phyloP scores from a whole-genome alignment of 371 early-diverging fungal genomes.

The Amoeboradix gromovi region DNA sequence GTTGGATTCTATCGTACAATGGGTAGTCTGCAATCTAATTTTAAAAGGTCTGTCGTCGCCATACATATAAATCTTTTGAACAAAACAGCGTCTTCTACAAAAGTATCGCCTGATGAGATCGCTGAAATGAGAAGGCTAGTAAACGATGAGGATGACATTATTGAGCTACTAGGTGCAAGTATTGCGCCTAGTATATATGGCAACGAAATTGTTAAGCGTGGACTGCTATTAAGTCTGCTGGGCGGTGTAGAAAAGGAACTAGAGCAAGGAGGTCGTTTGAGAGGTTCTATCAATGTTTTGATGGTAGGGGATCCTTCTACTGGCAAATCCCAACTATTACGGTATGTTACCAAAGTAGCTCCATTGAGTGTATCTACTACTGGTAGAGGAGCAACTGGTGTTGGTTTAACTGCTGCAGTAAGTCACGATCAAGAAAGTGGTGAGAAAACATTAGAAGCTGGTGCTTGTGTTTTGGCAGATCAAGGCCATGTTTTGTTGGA shows the following conservation, averaged over 20 bases:
- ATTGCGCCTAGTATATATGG: constrained; percentile 94
- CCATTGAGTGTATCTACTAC: constrained; percentile 79
- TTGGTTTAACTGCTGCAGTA: constrained; percentile 87
- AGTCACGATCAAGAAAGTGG: constrained; percentile 54
- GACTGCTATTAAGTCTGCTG: constrained; percentile 63
- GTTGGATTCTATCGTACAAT: constrained; percentile 80
- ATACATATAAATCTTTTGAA: background rate
- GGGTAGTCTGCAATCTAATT: constrained; percentile 34
- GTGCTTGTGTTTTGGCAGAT: constrained; percentile 98
- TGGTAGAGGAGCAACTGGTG: constrained; percentile 87
- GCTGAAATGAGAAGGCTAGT: background rate
- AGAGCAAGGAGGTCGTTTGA: constrained; percentile 70
- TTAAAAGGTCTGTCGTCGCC: background rate
- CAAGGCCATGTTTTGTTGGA: constrained; percentile 89
- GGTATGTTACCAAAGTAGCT: constrained; percentile 57
- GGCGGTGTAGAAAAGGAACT: constrained; percentile 87
- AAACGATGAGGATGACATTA: constrained; percentile 23
- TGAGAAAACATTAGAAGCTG: constrained; percentile 58
- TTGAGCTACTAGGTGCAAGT: constrained; percentile 53
- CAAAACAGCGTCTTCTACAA: background rate
- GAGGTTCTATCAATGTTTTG: constrained; percentile 78
- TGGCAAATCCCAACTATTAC: constrained; percentile 79
- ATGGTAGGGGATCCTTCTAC: constrained; percentile 92
- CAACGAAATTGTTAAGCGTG: constrained; percentile 82
- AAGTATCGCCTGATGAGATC: background rate